Base-by-base conservation (phyloP, 202 grass and related monocot genomes). In the Panicum virgatum region DNA sequence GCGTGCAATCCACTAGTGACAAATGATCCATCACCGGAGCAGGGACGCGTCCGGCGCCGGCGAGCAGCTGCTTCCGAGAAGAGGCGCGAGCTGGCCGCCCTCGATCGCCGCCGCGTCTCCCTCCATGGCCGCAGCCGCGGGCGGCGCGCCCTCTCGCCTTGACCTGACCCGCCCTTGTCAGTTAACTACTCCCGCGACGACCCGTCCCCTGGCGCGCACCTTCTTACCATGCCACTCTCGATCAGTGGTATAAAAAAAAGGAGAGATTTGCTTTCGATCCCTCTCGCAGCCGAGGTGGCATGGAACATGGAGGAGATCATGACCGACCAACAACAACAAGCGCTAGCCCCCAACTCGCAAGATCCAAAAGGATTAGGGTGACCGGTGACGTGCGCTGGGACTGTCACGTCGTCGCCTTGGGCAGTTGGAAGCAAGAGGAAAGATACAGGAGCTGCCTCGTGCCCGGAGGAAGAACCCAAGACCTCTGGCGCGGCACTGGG, bases 1-100 rank as follows among this genome's bases (percentile, higher is more conserved):
- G n/a, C n/a, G n/a, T n/a, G n/a, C n/a, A n/a, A n/a, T n/a, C n/a
- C n/a, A n/a, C n/a, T n/a, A n/a, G n/a, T n/a, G n/a, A n/a, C n/a
- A n/a, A n/a, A n/a, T n/a, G n/a, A n/a, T n/a, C n/a, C n/a, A n/a
- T n/a, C n/a, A n/a, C n/a, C n/a, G 85, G 73, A 94, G 73, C 60
- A 91, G 77, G 2, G 80, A 77, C n/a, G 26, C 66, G 13, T 89
- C 34, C 18, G 80, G 78, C 50, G 36, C n/a, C 27, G 80, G 51
- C 50, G 63, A 80, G 36, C 5, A 15, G 44, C 68, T 19, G 22
- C 23, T 68, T 46, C 32, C 80, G 12, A 91, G 76, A 42, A 91
- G 72, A 66, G 83, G 72, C 40, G 39, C 52, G 62, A 52, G 62
- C 63, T 82, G 75, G 36, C 71, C 83, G 22, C 47, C 15, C 45